Conservation (phyloP, 768 basidiomycete species). For the Leucosporidium creatinivorum region DNA sequence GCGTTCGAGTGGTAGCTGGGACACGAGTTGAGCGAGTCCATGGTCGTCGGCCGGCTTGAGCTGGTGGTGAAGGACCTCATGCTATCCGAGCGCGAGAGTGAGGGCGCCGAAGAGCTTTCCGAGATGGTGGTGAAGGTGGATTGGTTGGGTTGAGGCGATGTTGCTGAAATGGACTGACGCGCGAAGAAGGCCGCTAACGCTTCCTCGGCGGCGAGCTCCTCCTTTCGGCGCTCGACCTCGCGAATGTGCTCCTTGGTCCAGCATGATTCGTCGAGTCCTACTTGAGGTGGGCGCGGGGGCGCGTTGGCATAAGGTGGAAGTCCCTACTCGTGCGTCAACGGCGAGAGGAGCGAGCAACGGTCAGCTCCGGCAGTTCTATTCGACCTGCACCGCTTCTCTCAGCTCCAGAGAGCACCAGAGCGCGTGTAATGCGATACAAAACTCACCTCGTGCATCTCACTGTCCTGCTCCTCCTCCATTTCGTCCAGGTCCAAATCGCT, state of each 20-base stretch:
- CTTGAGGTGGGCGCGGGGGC: background rate
- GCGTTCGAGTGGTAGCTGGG: background rate
- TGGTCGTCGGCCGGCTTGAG: slow-evolving; percentile 24
- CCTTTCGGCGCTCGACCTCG: background rate
- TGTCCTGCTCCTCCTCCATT: background rate
- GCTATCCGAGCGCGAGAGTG: background rate
- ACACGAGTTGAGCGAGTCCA: slow-evolving; percentile 33
- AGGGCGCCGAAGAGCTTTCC: background rate
- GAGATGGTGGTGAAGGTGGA: background rate
- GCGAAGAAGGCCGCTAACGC: background rate
- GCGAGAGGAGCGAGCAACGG: background rate
- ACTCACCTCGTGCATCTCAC: background rate
- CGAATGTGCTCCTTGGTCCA: background rate
- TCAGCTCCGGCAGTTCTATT: background rate
- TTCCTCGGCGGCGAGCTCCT: background rate
- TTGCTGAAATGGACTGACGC: background rate
- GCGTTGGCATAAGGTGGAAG: background rate
- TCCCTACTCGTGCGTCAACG: no score
- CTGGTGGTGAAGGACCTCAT: slow-evolving; percentile 42
- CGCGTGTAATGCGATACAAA: background rate
- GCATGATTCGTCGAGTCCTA: background rate
- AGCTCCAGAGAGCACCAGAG: background rate
- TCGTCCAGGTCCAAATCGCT: background rate
- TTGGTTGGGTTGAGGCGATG: background rate
- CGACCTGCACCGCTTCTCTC: background rate